Conservation (phyloP, 192 early-diverging fungal species). For the Coemansia umbellata region DNA sequence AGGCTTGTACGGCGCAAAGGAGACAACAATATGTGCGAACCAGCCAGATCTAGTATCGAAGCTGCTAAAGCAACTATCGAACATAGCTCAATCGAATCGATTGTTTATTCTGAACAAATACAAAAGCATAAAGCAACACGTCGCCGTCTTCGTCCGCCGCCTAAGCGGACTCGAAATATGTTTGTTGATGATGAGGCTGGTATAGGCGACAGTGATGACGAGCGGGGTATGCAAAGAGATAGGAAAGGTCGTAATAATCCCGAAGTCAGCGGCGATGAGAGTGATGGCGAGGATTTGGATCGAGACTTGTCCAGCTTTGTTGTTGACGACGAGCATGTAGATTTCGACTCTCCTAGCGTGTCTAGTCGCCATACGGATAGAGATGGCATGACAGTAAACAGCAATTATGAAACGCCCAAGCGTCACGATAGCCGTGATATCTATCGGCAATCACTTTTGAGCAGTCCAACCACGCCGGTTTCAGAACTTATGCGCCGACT, state of each 20-base stretch:
- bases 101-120: too few relatives aligned
- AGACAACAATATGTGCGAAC: too few relatives aligned
- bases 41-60: too few relatives aligned
- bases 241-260: not conserved
- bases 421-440: slow-evolving; percentile 26
- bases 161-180: slow-evolving; percentile 6
- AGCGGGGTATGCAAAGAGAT: not conserved
- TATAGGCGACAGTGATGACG: slow-evolving; percentile 36
- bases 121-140: too few relatives aligned
- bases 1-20: not conserved
- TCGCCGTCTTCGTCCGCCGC: slow-evolving; percentile 9
- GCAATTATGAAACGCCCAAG: slow-evolving; percentile 4
- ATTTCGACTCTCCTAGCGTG: slow-evolving; percentile 23
- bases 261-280: slow-evolving; percentile 21
- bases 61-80: too few relatives aligned
- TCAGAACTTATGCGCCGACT: slow-evolving; percentile 32
- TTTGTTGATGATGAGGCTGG: slow-evolving; percentile 44
- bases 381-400: not conserved
- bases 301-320: slow-evolving; percentile 48
- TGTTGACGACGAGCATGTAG: slow-evolving; percentile 40
- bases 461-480: slow-evolving; percentile 26
- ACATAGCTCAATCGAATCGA: too few relatives aligned
- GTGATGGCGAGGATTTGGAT: slow-evolving; percentile 35
- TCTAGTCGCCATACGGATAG: not conserved
- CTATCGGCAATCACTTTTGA: slow-evolving; percentile 32